phyloP scores from a whole-genome alignment of 345 rosid species.

The Excoecaria agallocha region DNA sequence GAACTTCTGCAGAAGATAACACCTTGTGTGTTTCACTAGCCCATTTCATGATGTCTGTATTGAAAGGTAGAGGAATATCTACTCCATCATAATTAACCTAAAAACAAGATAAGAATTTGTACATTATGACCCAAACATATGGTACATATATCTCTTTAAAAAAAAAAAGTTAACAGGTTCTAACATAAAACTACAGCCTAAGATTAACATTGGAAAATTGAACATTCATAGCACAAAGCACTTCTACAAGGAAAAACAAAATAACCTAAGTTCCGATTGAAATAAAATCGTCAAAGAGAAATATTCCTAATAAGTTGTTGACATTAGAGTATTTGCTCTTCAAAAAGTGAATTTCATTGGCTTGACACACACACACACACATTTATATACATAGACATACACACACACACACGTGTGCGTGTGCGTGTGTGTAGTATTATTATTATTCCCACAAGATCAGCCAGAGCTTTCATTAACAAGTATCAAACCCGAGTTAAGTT shows the following conservation, averaged over 20 bases:
- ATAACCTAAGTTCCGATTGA: background rate
- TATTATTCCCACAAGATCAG: too few relatives aligned
- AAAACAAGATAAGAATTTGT: constrained; percentile 10
- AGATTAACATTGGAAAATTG: background rate
- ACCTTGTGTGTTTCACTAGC: constrained; percentile 61
- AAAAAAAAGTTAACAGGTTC: background rate
- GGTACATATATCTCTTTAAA: constrained; percentile 9
- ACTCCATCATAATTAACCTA: constrained; percentile 68
- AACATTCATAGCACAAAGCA: background rate
- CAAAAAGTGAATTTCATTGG: background rate
- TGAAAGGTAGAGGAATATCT: constrained; percentile 70
- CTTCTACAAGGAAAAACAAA: background rate
- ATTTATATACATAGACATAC: too few relatives aligned
- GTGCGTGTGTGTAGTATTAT: too few relatives aligned
- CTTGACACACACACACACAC: too few relatives aligned
- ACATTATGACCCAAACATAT: constrained; percentile 5
- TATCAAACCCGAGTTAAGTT: constrained; percentile 6
- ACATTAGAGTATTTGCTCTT: background rate
- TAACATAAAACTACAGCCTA: background rate
- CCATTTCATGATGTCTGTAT: constrained; percentile 83
- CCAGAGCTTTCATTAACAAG: constrained; percentile 1
- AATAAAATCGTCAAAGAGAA: background rate
- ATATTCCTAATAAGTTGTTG: background rate
- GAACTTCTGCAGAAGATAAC: constrained; percentile 63
- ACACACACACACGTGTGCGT: too few relatives aligned